Evolutionary conservation across 495 filamentous ascomycete genomes (phyloP).

Genomic region (Neurospora sublineolata): DNA sequence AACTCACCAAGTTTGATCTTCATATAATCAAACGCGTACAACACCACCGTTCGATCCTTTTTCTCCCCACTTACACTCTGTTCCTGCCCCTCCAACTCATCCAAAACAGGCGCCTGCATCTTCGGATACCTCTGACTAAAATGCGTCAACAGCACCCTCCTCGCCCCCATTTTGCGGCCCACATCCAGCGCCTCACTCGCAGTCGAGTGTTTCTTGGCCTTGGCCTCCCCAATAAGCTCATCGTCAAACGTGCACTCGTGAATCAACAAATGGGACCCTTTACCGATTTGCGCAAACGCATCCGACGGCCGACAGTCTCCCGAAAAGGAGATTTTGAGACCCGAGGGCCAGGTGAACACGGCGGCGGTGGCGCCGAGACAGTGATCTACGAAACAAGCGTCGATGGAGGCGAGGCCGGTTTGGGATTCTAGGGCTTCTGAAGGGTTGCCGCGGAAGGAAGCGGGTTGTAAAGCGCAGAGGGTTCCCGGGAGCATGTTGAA

Average conservation of each 20-base stretch:
- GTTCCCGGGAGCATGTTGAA: not conserved
- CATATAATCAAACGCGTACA: conserved; percentile 88
- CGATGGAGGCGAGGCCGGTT: conserved; percentile 37
- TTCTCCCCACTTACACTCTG: not conserved
- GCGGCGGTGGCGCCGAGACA: conserved; percentile 70
- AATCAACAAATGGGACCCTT: conserved; percentile 66
- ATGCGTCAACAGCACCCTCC: conserved; percentile 72
- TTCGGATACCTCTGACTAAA: conserved; percentile 96
- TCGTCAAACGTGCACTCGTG: conserved; percentile 96
- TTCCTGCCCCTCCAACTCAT: conserved; percentile 4
- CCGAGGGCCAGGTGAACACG: conserved; percentile 62
- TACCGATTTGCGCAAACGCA: conserved; percentile 57
- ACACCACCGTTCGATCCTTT: conserved; percentile 26
- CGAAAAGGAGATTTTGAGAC: conserved; percentile 79
- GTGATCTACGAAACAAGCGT: conserved; percentile 57
- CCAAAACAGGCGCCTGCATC: conserved; percentile 43
- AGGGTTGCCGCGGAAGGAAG: not conserved
- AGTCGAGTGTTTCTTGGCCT: conserved; percentile 84
- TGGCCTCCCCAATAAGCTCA: conserved; percentile 62
- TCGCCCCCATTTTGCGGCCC: conserved; percentile 64
- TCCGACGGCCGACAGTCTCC: conserved; percentile 79
- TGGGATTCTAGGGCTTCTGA: not conserved
- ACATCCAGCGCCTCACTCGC: conserved; percentile 71
- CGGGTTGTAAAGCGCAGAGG: conserved; percentile 3
- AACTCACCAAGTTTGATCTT: conserved; percentile 71